Conservation (phyloP, 1,284 basidiomycete genomes). For the Cryptococcus maquisensis region DNA sequence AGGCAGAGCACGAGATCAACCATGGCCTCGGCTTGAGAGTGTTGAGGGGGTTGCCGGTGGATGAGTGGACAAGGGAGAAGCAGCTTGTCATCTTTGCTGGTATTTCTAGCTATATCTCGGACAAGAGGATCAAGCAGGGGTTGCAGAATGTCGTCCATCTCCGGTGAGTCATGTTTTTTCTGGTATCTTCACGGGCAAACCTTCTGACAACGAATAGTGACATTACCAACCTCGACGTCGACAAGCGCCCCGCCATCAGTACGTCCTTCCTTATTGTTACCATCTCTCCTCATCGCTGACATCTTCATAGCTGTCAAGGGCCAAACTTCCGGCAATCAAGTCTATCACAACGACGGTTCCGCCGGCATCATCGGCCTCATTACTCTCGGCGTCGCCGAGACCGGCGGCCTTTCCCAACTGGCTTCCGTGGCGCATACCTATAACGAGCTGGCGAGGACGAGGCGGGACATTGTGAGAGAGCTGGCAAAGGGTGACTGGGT, state of each 20-base stretch:
- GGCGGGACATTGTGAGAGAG: conserved; percentile 24
- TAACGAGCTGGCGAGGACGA: conserved; percentile 18
- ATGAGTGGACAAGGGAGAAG: conserved; percentile 18
- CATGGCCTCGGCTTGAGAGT: conserved; percentile 24
- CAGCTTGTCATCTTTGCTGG: conserved; percentile 26
- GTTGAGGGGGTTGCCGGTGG: conserved; percentile 25
- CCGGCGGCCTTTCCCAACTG: conserved; percentile 24
- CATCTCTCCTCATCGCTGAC: too few species aligned
- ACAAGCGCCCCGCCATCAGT: conserved; percentile 26
- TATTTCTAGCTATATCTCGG: conserved; percentile 19
- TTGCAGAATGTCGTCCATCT: conserved; percentile 22
- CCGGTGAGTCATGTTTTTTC: conserved; percentile 3
- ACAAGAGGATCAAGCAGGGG: conserved; percentile 14
- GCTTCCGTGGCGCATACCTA: conserved; percentile 25
- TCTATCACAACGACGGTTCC: conserved; percentile 27
- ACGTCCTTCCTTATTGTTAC: not conserved
- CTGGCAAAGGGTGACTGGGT: conserved; percentile 23
- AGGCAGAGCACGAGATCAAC: conserved; percentile 16
- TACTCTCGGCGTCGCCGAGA: conserved; percentile 25
- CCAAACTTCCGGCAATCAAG: conserved; percentile 30
- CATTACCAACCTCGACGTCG: conserved; percentile 22
- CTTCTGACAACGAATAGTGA: conserved; percentile 10
- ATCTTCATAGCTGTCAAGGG: conserved; percentile 18
- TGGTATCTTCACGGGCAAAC: not conserved
- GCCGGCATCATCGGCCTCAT: conserved; percentile 22